Conservation (phyloP, 176 grass and related monocot species). For the Bolboschoenus planiculmis region DNA sequence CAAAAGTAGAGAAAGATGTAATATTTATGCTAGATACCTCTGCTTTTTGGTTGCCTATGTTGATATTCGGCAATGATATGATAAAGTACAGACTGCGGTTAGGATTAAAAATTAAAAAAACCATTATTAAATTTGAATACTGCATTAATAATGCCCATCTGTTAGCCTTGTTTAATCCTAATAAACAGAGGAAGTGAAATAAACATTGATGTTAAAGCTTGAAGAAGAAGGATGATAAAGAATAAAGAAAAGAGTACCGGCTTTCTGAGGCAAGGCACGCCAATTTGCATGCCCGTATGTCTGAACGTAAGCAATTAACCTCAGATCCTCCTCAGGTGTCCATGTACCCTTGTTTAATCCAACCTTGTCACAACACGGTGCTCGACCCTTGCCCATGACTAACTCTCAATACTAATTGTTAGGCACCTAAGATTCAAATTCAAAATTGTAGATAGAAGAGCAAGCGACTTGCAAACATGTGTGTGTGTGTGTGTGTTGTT, state of each 20-base stretch:
- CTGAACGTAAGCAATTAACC: slow-evolving; percentile 74
- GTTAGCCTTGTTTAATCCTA: neutral
- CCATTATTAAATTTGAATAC: neutral
- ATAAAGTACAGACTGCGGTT: neutral
- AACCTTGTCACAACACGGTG: slow-evolving; percentile 87
- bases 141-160: neutral
- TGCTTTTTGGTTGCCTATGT: neutral
- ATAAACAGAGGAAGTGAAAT: neutral
- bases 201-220: neutral
- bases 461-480: neutral
- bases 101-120: neutral
- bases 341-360: slow-evolving; percentile 89
- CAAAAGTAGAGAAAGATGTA: neutral
- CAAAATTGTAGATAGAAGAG: slow-evolving; percentile 4
- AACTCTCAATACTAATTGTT: neutral
- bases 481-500: neutral
- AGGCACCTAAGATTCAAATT: neutral
- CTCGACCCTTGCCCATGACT: slow-evolving; percentile 49
- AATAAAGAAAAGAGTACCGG: slow-evolving; percentile 13
- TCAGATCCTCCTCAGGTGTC: slow-evolving; percentile 79
- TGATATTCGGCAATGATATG: neutral
- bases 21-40: neutral
- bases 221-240: neutral
- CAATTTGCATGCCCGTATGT: slow-evolving; percentile 63
- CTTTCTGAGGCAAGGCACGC: slow-evolving; percentile 77